Conservation (phyloP, 2,329 filamentous ascomycete species). For the Microdochium trichocladiopsis region DNA sequence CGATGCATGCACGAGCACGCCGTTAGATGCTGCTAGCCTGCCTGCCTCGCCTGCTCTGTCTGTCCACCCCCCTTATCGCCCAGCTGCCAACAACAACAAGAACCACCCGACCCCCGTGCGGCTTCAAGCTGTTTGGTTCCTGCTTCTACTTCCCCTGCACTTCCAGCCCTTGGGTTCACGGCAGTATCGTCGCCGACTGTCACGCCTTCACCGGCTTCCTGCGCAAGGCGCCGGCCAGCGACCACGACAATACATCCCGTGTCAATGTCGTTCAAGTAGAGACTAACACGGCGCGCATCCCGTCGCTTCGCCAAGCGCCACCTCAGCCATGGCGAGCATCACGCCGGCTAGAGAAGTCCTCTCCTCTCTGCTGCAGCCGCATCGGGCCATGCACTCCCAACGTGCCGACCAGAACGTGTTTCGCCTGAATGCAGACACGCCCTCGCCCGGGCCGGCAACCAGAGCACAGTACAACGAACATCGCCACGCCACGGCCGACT, state of each 20-base stretch:
- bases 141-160: background rate
- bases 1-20: background rate
- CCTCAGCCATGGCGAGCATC: constrained; percentile 12
- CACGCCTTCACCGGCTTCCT: background rate
- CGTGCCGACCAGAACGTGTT: constrained; percentile 15
- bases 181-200: background rate
- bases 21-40: background rate
- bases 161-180: background rate
- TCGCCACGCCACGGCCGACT: constrained; percentile 55
- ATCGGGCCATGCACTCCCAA: constrained; percentile 7
- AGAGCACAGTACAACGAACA: constrained; percentile 26
- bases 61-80: background rate
- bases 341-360: constrained; percentile 22
- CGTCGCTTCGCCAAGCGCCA: background rate
- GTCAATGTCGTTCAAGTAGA: background rate
- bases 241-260: background rate
- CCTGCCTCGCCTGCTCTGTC: background rate
- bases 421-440: constrained; percentile 13
- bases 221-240: background rate
- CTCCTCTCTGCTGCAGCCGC: constrained; percentile 19
- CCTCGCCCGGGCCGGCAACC: constrained; percentile 17
- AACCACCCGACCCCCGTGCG: background rate
- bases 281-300: background rate
- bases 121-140: background rate
- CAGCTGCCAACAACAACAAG: background rate